Evolutionary conservation across 225 moss, liverwort and hornwort genomes (phyloP), one percentile per base, ranked within the genome.

Genomic region (Polytrichum commune): DNA sequence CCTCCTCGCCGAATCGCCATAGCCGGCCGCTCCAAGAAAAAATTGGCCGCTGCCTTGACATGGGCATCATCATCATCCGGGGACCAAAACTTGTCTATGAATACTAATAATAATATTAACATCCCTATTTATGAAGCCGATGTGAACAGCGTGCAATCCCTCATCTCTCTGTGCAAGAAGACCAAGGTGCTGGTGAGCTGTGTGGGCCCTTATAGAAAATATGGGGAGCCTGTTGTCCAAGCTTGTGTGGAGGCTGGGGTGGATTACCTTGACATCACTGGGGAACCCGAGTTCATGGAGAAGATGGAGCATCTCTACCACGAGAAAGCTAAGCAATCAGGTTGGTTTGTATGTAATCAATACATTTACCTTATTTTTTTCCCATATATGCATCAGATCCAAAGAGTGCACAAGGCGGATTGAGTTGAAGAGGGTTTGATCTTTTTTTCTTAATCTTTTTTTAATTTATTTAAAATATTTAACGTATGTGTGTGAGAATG

Each of bases 201-300:
- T 53, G 94, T 94, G 1, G 96, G 96, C 2, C 96, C 96, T 16
- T 97, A 70, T 58, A 77, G 96, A 6, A 94, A 90, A 78, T 97
- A 92, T 75, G 96, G 96, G 18, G 83, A 82, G 60, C 91, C 96
- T 0, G 96, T 97, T 56, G 96, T 97, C 62, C 89, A 89, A 69
- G 96, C 96, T 20, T 97, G 96, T 63, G 93, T 97, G 82, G 88
- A 92, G 72, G 88, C 92, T 0, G 96, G 94, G 25, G 86, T 92
- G 22, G 96, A 97, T 85, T 97, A 97, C 72, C 79, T 97, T 53
- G 94, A 97, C 57, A 79, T 97, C 32, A 92, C 89, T 3, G 96
- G 94, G 33, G 96, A 97, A 62, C 94, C 94, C 0, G 96, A 97
- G 73, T 97, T 97, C 19, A 92, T 97, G 90, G 97, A 97, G 82